Base-by-base conservation (phyloP, 1,284 basidiomycete genomes). In the Austroboletus rostrupii region DNA sequence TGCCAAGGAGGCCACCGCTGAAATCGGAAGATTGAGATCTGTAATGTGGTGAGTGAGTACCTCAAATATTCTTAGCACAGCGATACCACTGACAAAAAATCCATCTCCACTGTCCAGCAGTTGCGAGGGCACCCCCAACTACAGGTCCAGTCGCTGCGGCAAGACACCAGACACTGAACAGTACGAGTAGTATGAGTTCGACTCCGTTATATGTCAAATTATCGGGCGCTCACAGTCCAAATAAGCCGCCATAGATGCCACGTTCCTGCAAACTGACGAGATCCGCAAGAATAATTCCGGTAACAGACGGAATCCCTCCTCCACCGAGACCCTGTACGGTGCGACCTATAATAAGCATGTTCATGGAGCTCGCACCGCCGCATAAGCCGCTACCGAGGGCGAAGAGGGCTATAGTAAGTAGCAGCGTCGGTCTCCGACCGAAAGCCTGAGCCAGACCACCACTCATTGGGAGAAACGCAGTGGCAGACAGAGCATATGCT, bases 341-440 rank as follows among this genome's bases (percentile, higher is more conserved):
- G 16, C 74, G 59, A 6, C 67, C 70, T 8, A 61, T 65, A 40
- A 72, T 70, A 31, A 76, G 58, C 65, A 66, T 68, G 21, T 61
- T 66, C 67, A 74, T 72, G 38, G 43, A 66, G 26, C 61, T 61
- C 0, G 74, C 72, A 3, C 69, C 64, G 19, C 71, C 72, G 39
- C 69, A 73, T 3, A 76, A 43, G 0, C 66, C 68, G 11, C 70
- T 69, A 1, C 73, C 72, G 3, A 73, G 31, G 7, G 69, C 62
- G 23, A 49, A 48, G 17, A 49, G 35, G 19, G 19, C 45, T 31
- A 72, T 59, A n/a, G 69, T 56, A 1, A 52, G 42, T 6, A 69
- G 59, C 45, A 73, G 60, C 13, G 66, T 50, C 0, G 64, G 56
- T 33, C 68, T 61, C 4, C 68, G 53, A 7, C 68, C 67, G 29